phyloP scores from a whole-genome alignment of 2,329 filamentous ascomycete genomes.

The Ophiostoma sp. region DNA sequence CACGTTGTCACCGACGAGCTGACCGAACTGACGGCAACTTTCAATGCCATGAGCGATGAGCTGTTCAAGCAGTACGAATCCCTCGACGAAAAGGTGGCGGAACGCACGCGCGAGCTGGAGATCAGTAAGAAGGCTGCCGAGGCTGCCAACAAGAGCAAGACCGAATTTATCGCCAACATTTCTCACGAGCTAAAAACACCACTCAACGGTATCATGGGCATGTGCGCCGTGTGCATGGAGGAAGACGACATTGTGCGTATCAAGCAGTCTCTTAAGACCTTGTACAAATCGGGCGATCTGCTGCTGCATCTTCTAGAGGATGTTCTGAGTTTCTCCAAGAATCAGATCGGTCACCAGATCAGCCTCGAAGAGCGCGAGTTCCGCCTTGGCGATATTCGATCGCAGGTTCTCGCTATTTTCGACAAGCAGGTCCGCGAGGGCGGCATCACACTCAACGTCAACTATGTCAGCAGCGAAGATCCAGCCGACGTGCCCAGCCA shows the following conservation, averaged over 20 bases:
- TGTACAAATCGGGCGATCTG: slow-evolving; percentile 84
- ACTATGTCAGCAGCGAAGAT: slow-evolving; percentile 55
- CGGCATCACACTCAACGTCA: slow-evolving; percentile 66
- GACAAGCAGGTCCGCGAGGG: slow-evolving; percentile 83
- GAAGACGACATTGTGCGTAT: slow-evolving; percentile 74
- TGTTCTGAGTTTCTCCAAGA: slow-evolving; percentile 87
- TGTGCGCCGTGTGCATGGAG: slow-evolving; percentile 90
- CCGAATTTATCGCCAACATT: slow-evolving; percentile 94
- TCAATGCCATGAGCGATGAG: slow-evolving; percentile 93
- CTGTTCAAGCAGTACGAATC: slow-evolving; percentile 78
- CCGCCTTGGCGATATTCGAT: slow-evolving; percentile 72
- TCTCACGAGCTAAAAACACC: slow-evolving; percentile 85
- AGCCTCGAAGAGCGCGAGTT: slow-evolving; percentile 82
- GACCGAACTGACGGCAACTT: slow-evolving; percentile 76
- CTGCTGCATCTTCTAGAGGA: slow-evolving; percentile 83
- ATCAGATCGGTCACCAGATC: slow-evolving; percentile 82
- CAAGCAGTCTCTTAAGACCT: slow-evolving; percentile 76
- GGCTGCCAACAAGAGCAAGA: slow-evolving; percentile 95
- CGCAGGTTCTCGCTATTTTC: slow-evolving; percentile 80
- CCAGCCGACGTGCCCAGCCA: slow-evolving; percentile 20
- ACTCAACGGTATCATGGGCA: slow-evolving; percentile 89
- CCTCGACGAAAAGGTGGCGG: slow-evolving; percentile 76
- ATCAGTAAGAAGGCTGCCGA: slow-evolving; percentile 88
- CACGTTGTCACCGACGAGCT: slow-evolving; percentile 77
- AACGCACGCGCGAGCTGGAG: slow-evolving; percentile 78